These are phyloP conservation scores for Guadua angustifolia DNA, from an alignment of 176 grass and related monocot species.

Conservation along the genomic window DNA sequence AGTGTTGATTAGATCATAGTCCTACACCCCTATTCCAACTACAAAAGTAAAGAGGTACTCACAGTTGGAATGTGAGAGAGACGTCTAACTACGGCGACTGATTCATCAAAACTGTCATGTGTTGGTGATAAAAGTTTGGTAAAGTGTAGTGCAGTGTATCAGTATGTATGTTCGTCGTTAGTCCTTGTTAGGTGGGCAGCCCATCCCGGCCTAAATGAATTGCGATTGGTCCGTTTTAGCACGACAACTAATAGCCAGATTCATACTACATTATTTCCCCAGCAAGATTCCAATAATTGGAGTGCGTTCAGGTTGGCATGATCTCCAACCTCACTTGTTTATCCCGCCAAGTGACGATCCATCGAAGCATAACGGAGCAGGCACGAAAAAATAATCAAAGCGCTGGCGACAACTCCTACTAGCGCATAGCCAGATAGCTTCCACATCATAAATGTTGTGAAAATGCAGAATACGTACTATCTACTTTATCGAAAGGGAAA, in stretches of 20 bases:
- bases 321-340: background rate
- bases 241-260: background rate
- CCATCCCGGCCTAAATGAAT: no score
- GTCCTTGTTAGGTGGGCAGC: no score
- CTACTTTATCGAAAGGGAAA: background rate
- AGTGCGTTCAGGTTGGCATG: conserved; percentile 8
- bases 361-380: background rate
- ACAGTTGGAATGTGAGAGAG: conserved; percentile 8
- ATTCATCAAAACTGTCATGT: background rate
- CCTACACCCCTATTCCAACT: background rate
- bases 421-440: conserved; percentile 12
- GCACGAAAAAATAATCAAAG: conserved; percentile 20
- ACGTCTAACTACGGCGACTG: background rate
- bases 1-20: background rate
- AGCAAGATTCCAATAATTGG: background rate
- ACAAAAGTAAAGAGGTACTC: conserved; percentile 1
- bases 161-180: background rate
- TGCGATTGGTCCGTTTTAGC: background rate
- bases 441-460: background rate
- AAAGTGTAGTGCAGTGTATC: background rate
- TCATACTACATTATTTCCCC: background rate
- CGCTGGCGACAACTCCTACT: background rate
- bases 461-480: background rate
- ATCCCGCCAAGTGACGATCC: background rate
- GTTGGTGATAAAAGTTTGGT: background rate